Evolutionary conservation across 2,329 filamentous ascomycete genomes (phyloP), one percentile per base, ranked within the genome.

Genomic region (Alternaria sp.): DNA sequence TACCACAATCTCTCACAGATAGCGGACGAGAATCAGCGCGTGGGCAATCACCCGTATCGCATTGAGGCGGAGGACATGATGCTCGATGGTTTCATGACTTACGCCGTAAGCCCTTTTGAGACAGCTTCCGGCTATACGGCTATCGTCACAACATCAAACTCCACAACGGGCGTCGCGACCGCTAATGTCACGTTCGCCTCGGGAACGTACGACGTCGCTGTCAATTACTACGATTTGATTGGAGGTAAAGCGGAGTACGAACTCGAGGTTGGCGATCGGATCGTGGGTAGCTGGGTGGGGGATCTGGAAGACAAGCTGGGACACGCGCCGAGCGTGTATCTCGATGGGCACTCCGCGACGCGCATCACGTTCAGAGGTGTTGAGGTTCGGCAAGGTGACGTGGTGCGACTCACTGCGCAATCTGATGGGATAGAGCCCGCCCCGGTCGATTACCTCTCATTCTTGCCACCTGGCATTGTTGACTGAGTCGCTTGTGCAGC

Each of bases 41-140:
- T 92, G 0, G 84, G 85, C 2, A 82, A 87, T 63, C 86, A 92
- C 75, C 85, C 86, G 0, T 89, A 86, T 77, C 86, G 90, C n/a
- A 85, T 92, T 49, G 90, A 92, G 80, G 89, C 89, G 2, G 90
- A 92, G 78, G 80, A 79, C 57, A 91, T 92, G 89, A 68, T 78
- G 0, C 80, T 92, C 2, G 79, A 83, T 7, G 87, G 87, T 0
- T 92, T 92, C 78, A 77, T 82, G 57, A 65, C 80, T 0, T 85
- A 87, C 21, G 65, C 72, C 2, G 87, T 91, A 1, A 82, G 73
- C 9, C 90, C 90, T 0, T 87, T 87, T 58, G 87, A 91, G 65
- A 82, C 86, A 0, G 89, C 89, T 0, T 89, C 87, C 1, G 84
- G 85, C 3, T 80, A 78, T 47, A 84, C 76, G 5, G 85, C 86